Evolutionary conservation across 2,329 filamentous ascomycete genomes (phyloP).

Genomic region (Clathrospora elynae): DNA sequence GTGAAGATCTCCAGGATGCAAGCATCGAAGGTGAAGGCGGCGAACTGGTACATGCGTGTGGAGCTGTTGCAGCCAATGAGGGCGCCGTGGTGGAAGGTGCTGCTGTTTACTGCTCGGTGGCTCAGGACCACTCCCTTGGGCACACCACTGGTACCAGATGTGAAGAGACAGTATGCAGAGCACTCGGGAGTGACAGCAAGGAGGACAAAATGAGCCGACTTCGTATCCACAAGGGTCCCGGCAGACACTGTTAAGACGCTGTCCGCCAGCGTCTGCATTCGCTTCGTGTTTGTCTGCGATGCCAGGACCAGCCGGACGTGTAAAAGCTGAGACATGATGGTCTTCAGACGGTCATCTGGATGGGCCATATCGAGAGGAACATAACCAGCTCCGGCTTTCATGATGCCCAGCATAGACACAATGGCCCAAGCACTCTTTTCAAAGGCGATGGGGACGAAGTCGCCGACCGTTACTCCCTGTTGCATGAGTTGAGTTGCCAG

Average conservation of each 20-base stretch:
- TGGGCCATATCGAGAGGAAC: constrained; percentile 26
- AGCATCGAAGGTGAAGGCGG: constrained; percentile 54
- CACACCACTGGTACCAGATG: no score
- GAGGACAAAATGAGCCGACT: neutral
- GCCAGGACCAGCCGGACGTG: neutral
- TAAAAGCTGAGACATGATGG: constrained; percentile 1
- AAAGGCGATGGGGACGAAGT: constrained; percentile 13
- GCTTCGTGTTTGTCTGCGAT: constrained; percentile 1
- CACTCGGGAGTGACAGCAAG: neutral
- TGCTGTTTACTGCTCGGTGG: constrained; percentile 1
- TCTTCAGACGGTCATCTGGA: neutral
- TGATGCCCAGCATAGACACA: constrained; percentile 47
- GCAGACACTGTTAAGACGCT: neutral
- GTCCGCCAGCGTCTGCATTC: neutral
- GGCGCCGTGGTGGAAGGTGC: neutral
- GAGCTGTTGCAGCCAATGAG: neutral
- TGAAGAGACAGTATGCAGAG: no score
- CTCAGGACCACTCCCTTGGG: no score
- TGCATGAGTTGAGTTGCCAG: constrained; percentile 13
- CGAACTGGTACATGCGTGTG: constrained; percentile 1
- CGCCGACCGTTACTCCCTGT: constrained; percentile 3
- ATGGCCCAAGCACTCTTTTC: constrained; percentile 26
- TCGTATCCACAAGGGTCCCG: neutral
- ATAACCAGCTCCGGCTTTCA: constrained; percentile 51
- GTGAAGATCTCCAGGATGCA: constrained; percentile 58